A percentile compares a stretch with the other conserved stretches of the same genome.
Conservation (phyloP, 2,329 filamentous ascomycete genomes). For the Apiospora malaysiana region DNA sequence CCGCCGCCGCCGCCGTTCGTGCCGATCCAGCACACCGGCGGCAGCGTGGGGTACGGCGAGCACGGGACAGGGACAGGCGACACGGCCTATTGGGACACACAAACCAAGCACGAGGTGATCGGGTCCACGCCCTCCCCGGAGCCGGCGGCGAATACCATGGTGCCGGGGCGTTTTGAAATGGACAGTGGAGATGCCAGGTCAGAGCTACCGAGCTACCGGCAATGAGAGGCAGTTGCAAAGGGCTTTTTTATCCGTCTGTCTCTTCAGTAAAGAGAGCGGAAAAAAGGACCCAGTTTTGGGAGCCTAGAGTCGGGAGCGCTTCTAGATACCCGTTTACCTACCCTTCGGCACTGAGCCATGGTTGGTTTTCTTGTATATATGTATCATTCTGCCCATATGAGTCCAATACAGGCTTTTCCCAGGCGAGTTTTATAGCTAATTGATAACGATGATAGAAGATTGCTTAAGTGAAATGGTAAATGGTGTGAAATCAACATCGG, state of each 20-base stretch:
- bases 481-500: no score
- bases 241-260: no score
- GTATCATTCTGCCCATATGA: not conserved
- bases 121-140: not conserved
- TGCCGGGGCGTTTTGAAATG: slow-evolving; percentile 11
- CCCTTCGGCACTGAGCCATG: not conserved
- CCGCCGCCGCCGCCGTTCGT: not conserved
- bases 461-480: no score
- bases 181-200: not conserved
- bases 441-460: not conserved
- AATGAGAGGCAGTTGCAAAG: not conserved
- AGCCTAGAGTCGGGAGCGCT: not conserved
- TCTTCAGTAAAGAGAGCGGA: not conserved
- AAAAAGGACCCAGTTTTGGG: not conserved
- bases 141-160: not conserved
- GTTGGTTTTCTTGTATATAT: not conserved
- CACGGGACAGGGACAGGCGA: not conserved
- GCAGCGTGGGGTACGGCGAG: not conserved
- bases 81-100: not conserved
- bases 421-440: not conserved
- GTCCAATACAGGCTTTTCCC: not conserved
- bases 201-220: not conserved
- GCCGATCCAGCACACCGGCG: not conserved
- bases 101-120: not conserved
- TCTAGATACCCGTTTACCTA: not conserved